Conservation (phyloP, 2,329 filamentous ascomycete genomes). For the Fusarium temperatum region DNA sequence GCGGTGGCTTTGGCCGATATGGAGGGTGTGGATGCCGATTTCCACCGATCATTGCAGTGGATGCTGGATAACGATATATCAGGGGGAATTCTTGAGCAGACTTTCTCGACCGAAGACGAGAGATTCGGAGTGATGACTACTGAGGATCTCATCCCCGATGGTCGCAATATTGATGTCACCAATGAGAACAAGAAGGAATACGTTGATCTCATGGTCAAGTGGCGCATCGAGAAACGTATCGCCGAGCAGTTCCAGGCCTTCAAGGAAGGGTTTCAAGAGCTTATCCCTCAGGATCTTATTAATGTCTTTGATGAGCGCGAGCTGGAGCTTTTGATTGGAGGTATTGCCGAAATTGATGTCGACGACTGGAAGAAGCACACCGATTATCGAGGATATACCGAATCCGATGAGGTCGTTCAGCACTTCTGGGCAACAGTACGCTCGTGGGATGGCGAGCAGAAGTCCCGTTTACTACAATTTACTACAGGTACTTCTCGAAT, state of each 20-base stretch:
- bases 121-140: slow-evolving; percentile 94
- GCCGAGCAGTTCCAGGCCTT: slow-evolving; percentile 99
- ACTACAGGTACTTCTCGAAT: slow-evolving; percentile 97
- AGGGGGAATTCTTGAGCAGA: slow-evolving; percentile 91
- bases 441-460: slow-evolving; percentile 97
- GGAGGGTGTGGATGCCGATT: slow-evolving; percentile 98
- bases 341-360: slow-evolving; percentile 99
- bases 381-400: slow-evolving; percentile 97
- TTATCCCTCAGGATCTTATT: slow-evolving; percentile 94
- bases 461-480: slow-evolving; percentile 94
- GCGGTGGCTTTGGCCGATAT: slow-evolving; percentile 92
- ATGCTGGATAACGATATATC: slow-evolving; percentile 97
- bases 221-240: slow-evolving; percentile 98
- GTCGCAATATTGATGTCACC: slow-evolving; percentile 92
- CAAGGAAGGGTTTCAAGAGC: slow-evolving; percentile 95
- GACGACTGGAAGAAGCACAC: slow-evolving; percentile 99
- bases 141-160: slow-evolving; percentile 91
- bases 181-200: slow-evolving; percentile 99
- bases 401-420: slow-evolving; percentile 95
- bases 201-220: slow-evolving; percentile 97
- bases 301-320: slow-evolving; percentile 99
- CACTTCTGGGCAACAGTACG: slow-evolving; percentile 99
- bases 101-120: slow-evolving; percentile 97
- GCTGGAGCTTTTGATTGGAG: slow-evolving; percentile 93
- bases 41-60: slow-evolving; percentile 96